phyloP scores from a whole-genome alignment of 371 early-diverging fungal species.

The Mucor sp. region DNA sequence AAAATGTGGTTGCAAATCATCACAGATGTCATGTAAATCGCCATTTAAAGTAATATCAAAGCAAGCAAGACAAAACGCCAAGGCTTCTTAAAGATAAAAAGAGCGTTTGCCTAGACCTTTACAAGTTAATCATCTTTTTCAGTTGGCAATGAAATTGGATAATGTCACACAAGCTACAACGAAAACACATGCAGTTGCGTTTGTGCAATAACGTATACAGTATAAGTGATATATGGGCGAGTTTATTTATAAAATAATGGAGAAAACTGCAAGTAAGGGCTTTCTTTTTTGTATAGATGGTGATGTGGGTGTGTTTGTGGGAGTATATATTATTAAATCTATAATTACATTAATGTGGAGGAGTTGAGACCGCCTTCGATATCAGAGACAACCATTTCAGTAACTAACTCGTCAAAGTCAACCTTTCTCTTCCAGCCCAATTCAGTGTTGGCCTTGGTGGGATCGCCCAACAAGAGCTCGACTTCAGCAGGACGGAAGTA shows the following conservation, averaged over 20 bases:
- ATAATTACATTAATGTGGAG: slow-evolving; percentile 26
- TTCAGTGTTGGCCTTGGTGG: slow-evolving; percentile 70
- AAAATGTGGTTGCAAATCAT: background rate
- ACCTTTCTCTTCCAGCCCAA: slow-evolving; percentile 78
- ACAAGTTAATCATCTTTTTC: background rate
- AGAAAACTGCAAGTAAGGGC: background rate
- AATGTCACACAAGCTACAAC: background rate
- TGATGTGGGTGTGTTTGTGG: background rate
- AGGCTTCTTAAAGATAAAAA: background rate
- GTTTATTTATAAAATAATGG: background rate
- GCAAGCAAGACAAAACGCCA: background rate
- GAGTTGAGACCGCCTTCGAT: slow-evolving; percentile 53
- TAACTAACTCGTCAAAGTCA: slow-evolving; percentile 68
- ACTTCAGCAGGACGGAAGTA: slow-evolving; percentile 91
- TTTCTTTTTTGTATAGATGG: background rate
- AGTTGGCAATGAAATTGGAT: background rate
- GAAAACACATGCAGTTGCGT: background rate
- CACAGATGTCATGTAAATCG: background rate
- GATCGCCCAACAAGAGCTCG: slow-evolving; percentile 79
- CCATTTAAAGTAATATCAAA: background rate
- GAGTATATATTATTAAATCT: slow-evolving; percentile 5
- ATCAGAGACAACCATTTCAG: slow-evolving; percentile 76
- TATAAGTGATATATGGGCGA: background rate
- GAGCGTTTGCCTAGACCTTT: background rate
- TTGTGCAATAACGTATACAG: background rate